Base-by-base conservation (phyloP, 192 early-diverging fungal genomes). In the Backusella morwellensis region DNA sequence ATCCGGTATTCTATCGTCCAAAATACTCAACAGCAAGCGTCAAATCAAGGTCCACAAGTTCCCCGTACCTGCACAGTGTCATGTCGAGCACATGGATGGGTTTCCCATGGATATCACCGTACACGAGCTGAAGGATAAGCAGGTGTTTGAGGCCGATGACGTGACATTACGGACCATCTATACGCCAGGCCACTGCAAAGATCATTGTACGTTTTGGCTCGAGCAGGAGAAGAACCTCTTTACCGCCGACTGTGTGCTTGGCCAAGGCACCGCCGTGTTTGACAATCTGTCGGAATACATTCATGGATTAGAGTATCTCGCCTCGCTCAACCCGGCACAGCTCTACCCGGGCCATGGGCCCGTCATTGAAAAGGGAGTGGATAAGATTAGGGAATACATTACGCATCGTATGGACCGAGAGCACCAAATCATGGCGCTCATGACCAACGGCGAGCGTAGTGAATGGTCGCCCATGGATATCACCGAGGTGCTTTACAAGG, bases 121-220 rank as follows among this genome's bases (percentile, higher is more conserved):
- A 14, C 70, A 80, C 15, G 63, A 78, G 7, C 29, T 89, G 17
- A 19, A 36, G 0, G 90, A 97, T 47, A 70, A 80, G 6, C 90
- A 96, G 70, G 75, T 84, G 19, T 93, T 96, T 80, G 35, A 75
- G 19, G 86, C 88, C 0, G 88, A 92, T 6, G 92, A 89, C 0
- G 85, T 88, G 9, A 90, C 86, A 0, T 70, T 96, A 44, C 78
- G 80, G 8, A 90, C 90, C 0, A 72, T 94, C 6, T 85, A 90
- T 76, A 95, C 96, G 0, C 95, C 95, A 0, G 96, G 96, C 1
- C 96, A 97, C 74, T 89, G 89, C 0, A 76, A 87, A 26, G 95
- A 97, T 72, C 96, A 97, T 75, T 87, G 90, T 66, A 85, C 89
- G 14, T 91, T 97, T 75, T 87, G 81, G 35, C 79, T 95, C 17